Base-by-base conservation (phyloP, 306 rosid species). In the Erythrophleum fordii region DNA sequence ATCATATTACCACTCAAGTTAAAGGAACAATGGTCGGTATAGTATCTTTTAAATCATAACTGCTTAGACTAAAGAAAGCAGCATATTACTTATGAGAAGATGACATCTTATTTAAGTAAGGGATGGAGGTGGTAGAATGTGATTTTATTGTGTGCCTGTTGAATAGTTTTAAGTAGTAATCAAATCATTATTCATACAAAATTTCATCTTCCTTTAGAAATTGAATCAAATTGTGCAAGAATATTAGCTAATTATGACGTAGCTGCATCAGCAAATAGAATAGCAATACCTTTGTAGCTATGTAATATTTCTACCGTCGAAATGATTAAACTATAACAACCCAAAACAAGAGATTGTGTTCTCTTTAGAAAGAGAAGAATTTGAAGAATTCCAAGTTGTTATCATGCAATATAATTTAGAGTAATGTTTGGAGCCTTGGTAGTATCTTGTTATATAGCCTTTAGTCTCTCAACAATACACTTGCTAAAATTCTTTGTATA, bases 11-110 rank as follows among this genome's bases (percentile, higher is more conserved):
- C 67, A 89, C 94, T 51, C 92, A 86, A 85, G 97, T 92, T 56
- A 92, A 87, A 81, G 92, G 92, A 55, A 92, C 94, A 73, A 68
- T 83, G 90, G 97, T 72, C 58, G 77, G 94, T 91, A 42, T 34
- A 6, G n/a, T n/a, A 79, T 73, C 68, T 73, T 73, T 31, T 34
- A 26, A 5, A 65, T 18, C 14, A 11, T 66, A 17, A 14, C 41
- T 35, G 59, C 42, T 29, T 45, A 48, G 44, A 76, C 42, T 34
- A 10, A 11, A 28, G 51, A 35, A 77, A 66, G 41, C 22, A 9
- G n/a, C 67, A 37, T 28, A 26, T 42, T 28, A 71, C 46, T 44
- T 44, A 59, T 4, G 55, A 74, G 51, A 35, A 73, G 68, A 44
- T 37, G 18, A 26, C 52, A 73, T 52, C 65, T 72, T 35, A 20